Conservation (phyloP, 495 filamentous ascomycete genomes). For the Entonaema liquescens region DNA sequence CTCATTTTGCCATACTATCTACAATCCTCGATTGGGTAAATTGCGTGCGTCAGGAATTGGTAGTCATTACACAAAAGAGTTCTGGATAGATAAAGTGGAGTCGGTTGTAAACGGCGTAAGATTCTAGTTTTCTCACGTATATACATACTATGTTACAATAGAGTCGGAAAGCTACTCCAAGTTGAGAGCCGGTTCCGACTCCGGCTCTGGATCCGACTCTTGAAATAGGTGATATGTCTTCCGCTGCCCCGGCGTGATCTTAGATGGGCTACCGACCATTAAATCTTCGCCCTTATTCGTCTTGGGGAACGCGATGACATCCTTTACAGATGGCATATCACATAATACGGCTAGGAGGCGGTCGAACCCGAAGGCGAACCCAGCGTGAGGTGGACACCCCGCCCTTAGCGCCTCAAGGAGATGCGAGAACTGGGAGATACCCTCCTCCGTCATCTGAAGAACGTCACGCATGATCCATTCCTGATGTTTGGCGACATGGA, state of each 20-base stretch:
- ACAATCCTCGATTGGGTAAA: background rate
- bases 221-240: constrained; percentile 72
- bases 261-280: constrained; percentile 77
- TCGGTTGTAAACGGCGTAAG: background rate
- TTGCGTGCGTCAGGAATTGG: background rate
- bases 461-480: constrained; percentile 85
- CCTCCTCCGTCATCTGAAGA: constrained; percentile 69
- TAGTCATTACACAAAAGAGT: background rate
- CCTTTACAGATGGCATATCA: constrained; percentile 76
- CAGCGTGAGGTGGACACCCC: constrained; percentile 97
- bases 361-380: constrained; percentile 92
- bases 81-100: background rate
- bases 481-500: constrained; percentile 86
- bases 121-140: too few relatives aligned
- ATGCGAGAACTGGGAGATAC: constrained; percentile 81
- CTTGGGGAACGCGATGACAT: constrained; percentile 98
- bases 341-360: constrained; percentile 83
- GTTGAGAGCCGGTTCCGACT: background rate
- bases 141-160: too few relatives aligned
- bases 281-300: constrained; percentile 84
- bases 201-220: background rate
- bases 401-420: constrained; percentile 81
- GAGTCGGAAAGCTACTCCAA: too few relatives aligned
- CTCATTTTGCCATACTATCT: background rate
- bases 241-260: constrained; percentile 69